These are phyloP conservation scores for Termitomyces sp. DNA, from an alignment of 768 basidiomycete species.

Conservation along the genomic window DNA sequence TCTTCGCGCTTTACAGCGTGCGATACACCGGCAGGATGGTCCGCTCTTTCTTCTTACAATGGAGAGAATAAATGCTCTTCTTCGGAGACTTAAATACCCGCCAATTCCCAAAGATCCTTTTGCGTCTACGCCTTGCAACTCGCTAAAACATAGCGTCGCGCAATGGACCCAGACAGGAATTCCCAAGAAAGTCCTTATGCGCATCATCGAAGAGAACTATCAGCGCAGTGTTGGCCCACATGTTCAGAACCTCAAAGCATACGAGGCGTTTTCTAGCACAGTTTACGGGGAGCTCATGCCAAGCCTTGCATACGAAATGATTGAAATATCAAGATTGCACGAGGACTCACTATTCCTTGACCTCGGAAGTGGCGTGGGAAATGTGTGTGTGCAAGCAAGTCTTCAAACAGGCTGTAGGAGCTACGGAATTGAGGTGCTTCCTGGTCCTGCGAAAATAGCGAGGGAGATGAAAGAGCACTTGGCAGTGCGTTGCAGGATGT, in stretches of 20 bases:
- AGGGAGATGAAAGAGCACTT: constrained; percentile 70
- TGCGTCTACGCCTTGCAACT: constrained; percentile 37
- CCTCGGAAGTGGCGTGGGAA: constrained; percentile 82
- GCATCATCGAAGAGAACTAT: constrained; percentile 87
- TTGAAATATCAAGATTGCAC: constrained; percentile 46
- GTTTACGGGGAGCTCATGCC: constrained; percentile 92
- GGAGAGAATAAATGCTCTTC: constrained; percentile 51
- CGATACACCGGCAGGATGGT: constrained; percentile 64
- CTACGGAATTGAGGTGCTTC: constrained; percentile 76
- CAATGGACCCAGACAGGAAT: constrained; percentile 50
- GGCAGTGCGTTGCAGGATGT: constrained; percentile 77
- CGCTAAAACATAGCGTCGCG: constrained; percentile 39
- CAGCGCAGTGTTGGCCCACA: constrained; percentile 91
- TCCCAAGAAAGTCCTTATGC: constrained; percentile 61
- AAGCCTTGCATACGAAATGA: constrained; percentile 69
- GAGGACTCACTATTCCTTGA: constrained; percentile 72
- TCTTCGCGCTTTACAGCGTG: constrained; percentile 62
- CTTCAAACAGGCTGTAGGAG: constrained; percentile 74
- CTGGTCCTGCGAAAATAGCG: constrained; percentile 77
- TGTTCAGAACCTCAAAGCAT: constrained; percentile 72
- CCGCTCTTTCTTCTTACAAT: constrained; percentile 66
- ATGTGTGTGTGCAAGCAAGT: constrained; percentile 77
- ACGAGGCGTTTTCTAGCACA: constrained; percentile 77
- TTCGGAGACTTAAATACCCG: constrained; percentile 65
- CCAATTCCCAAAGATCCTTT: constrained; percentile 46